Percentiles rank a stretch among this genome's conserved stretches.
Evolutionary conservation across 768 basidiomycete genomes (phyloP).

Genomic region (Lyophyllum decastes): DNA sequence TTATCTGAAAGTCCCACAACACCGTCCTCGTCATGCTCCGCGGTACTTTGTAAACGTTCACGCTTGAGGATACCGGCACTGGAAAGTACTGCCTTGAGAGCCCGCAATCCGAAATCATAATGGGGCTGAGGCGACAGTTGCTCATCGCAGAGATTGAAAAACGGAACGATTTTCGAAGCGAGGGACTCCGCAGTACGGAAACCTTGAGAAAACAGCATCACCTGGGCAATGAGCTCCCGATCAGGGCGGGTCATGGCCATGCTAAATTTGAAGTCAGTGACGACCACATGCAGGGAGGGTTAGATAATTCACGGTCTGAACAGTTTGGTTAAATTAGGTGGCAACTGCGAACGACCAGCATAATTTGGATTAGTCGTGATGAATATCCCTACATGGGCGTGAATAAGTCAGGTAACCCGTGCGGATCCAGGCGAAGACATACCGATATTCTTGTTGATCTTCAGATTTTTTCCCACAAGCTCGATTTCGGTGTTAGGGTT

Average conservation of each 20-base stretch:
- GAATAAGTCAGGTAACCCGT: constrained; percentile 2
- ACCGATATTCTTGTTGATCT: constrained; percentile 94
- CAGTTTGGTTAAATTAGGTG: constrained; percentile 87
- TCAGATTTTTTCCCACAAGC: constrained; percentile 90
- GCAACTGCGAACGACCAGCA: constrained; percentile 91
- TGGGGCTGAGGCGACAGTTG: constrained; percentile 97
- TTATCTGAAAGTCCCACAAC: constrained; percentile 64
- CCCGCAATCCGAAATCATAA: constrained; percentile 98
- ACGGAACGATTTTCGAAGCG: constrained; percentile 98
- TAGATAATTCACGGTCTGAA: constrained; percentile 80
- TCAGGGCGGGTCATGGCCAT: constrained; percentile 99
- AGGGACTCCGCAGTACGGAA: constrained; percentile 97
- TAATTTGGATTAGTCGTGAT: constrained; percentile 99
- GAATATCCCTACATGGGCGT: constrained; percentile 72
- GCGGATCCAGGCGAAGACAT: constrained; percentile 10
- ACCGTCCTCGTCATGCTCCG: constrained; percentile 40
- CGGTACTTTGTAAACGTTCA: constrained; percentile 69
- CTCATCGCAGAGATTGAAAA: constrained; percentile 98
- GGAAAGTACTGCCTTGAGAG: constrained; percentile 92
- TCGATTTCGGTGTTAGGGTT: constrained; percentile 92
- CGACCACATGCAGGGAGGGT: background rate
- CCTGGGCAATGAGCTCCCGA: constrained; percentile 97
- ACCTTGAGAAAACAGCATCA: constrained; percentile 99
- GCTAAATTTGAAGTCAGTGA: constrained; percentile 39
- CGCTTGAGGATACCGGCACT: constrained; percentile 98